Evolutionary conservation across 148 eudicot genomes (phyloP).

Genomic region (Limonium bicolor): DNA sequence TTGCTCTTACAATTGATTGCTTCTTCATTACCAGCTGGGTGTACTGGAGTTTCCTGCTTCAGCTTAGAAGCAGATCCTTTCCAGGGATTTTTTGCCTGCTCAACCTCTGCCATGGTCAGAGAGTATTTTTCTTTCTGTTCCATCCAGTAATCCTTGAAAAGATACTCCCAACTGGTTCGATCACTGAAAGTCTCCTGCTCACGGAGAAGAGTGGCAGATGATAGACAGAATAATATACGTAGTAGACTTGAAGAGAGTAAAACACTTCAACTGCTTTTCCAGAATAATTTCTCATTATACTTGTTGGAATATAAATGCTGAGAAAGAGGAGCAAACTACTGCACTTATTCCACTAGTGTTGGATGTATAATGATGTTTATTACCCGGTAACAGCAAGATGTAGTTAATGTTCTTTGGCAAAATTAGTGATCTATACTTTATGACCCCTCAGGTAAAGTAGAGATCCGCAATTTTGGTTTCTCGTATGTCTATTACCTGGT

Average conservation of each 20-base stretch:
- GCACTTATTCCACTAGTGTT: no score
- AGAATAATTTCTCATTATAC: no score
- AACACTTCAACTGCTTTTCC: not conserved
- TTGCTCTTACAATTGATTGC: slow-evolving; percentile 30
- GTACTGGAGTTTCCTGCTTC: slow-evolving; percentile 15
- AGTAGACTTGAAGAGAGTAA: not conserved
- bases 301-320: no score
- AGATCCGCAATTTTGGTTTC: no score
- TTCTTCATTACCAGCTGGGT: slow-evolving; percentile 6
- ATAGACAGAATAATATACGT: not conserved
- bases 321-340: no score
- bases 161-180: slow-evolving; percentile 85
- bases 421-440: no score
- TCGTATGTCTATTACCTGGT: no score
- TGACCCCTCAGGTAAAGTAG: no score
- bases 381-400: not conserved
- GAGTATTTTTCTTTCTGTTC: slow-evolving; percentile 53
- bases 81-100: slow-evolving; percentile 58
- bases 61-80: slow-evolving; percentile 20
- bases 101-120: slow-evolving; percentile 51
- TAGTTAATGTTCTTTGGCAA: no score
- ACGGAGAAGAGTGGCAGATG: slow-evolving; percentile 9
- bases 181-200: slow-evolving; percentile 95
- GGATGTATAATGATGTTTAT: no score
- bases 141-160: slow-evolving; percentile 84